phyloP scores from a whole-genome alignment of 139 green algal species.

The Closterium sp. region DNA sequence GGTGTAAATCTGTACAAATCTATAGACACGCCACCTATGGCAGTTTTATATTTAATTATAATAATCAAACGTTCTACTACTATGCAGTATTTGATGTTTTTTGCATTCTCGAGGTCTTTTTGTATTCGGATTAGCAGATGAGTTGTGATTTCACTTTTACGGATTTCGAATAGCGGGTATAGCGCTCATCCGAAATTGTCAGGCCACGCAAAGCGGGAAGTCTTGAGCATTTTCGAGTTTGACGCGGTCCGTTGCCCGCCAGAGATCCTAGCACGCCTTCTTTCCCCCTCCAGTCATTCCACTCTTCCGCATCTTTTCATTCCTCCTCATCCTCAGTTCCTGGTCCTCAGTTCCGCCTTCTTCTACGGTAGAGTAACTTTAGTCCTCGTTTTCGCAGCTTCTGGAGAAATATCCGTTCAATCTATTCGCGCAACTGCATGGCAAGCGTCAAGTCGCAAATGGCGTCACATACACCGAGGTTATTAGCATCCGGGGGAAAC shows the following conservation, averaged over 20 bases:
- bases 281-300: neutral
- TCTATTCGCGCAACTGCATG: neutral
- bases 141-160: neutral
- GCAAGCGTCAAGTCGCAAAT: neutral
- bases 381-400: neutral
- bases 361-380: neutral
- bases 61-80: too few relatives aligned
- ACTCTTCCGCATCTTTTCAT: neutral
- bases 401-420: neutral
- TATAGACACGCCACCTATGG: too few relatives aligned
- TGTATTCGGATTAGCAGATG: too few relatives aligned
- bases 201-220: neutral
- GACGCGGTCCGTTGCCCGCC: neutral
- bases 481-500: neutral
- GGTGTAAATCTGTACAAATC: too few relatives aligned
- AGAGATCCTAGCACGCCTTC: neutral
- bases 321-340: neutral
- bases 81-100: too few relatives aligned
- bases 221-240: neutral
- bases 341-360: neutral
- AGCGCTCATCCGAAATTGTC: neutral
- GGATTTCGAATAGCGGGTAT: neutral
- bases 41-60: too few relatives aligned
- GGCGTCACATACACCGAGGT: neutral
- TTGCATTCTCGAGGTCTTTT: too few relatives aligned